A percentile compares a stretch with the other conserved stretches of the same genome.
Evolutionary conservation across 2,329 filamentous ascomycete species (phyloP).

Genomic region (Fusarium nelsonii): DNA sequence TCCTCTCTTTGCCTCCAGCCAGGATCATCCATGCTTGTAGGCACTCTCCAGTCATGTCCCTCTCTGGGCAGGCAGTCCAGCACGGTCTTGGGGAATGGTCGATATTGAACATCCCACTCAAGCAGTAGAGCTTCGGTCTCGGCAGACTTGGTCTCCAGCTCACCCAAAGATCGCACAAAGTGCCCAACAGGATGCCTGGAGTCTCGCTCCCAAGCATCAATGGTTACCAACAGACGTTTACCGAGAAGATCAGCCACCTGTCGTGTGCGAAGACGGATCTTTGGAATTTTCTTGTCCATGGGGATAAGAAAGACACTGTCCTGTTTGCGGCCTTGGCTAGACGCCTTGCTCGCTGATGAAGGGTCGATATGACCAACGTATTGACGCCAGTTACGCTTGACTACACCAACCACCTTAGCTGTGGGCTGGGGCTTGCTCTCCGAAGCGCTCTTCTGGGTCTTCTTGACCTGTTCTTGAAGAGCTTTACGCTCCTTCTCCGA

Average conservation of each 20-base stretch:
- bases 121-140: slow-evolving; percentile 95
- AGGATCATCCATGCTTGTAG: slow-evolving; percentile 79
- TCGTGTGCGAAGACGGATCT: slow-evolving; percentile 91
- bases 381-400: slow-evolving; percentile 97
- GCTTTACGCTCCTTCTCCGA: slow-evolving; percentile 88
- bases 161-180: slow-evolving; percentile 91
- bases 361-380: slow-evolving; percentile 96
- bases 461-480: slow-evolving; percentile 91
- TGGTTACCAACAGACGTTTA: slow-evolving; percentile 91
- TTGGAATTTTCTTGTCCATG: slow-evolving; percentile 98
- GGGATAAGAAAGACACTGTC: slow-evolving; percentile 95
- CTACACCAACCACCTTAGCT: slow-evolving; percentile 88
- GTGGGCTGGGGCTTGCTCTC: slow-evolving; percentile 90
- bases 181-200: slow-evolving; percentile 93
- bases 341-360: slow-evolving; percentile 80
- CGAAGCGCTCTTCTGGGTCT: slow-evolving; percentile 79
- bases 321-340: slow-evolving; percentile 83
- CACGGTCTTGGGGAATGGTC: slow-evolving; percentile 95
- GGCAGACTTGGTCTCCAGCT: slow-evolving; percentile 95
- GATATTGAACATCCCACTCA: slow-evolving; percentile 97
- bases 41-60: slow-evolving; percentile 95
- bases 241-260: slow-evolving; percentile 91
- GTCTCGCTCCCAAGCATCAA: slow-evolving; percentile 95
- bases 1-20: slow-evolving; percentile 90
- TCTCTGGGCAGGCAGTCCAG: slow-evolving; percentile 91